Evolutionary conservation across 257 asterid species (phyloP), one percentile per base, ranked within the genome.

Genomic region (Lavandula angustifolia): DNA sequence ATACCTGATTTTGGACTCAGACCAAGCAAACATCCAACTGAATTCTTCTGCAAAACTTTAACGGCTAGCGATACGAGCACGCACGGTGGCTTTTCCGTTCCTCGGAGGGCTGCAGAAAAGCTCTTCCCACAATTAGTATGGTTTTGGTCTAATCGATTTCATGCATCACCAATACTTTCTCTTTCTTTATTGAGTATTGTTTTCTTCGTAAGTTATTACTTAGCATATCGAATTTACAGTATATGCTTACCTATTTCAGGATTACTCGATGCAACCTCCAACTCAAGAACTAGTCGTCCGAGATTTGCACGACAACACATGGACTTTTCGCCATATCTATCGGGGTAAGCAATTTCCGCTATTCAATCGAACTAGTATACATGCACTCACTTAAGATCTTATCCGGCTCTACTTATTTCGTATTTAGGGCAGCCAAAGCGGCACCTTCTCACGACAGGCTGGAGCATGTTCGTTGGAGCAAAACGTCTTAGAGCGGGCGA

Each of bases 381-480:
- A 22, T 22, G 2, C 27, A 22, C 27, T 22, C 27, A 22, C 27
- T 22, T 22, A 0, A 13, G 59, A 51, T 65, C 63, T 49, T 17
- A 33, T 60, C 22, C 51, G 16, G 17, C 22, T 50, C 35, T 22
- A 34, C 56, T 9, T 5, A 1, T 80, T 66, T 74, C 32, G 22
- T 71, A 57, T 83, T 35, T 66, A 92, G 98, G 98, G 75, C 98
- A 89, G 81, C 98, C 98, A 1, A 92, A 87, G 75, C 73, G 97
- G 53, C 98, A 92, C 82, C 95, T 92, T 60, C 89, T 92, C 11
- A 92, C 98, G 9, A 89, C 98, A 4, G 97, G 98, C 18, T 92
- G 98, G 98, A 92, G 98, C 75, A 87, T 92, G 97, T 92, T 92
- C 68, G 94, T 92, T 42, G 96, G 98, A 32, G 91, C 96, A 35